Evolutionary conservation across 2,329 filamentous ascomycete species (phyloP), one percentile per base, ranked within the genome.

Genomic region (Amylocarpus encephaloides): DNA sequence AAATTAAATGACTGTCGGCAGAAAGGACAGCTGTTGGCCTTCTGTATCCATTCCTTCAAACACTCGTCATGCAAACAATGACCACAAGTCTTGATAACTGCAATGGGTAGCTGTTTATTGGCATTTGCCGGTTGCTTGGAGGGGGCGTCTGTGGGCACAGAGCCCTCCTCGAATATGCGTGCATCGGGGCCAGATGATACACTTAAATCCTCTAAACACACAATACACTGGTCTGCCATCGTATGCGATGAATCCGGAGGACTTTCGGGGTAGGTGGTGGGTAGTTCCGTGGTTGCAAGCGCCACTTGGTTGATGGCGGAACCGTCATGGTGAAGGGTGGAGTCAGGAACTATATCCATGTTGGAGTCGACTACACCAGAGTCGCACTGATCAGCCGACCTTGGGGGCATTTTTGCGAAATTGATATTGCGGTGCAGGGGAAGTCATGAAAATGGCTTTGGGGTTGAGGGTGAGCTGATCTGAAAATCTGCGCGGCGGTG

Each of bases 11-110:
- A 82, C 62, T 88, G 86, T 60, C 93, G 87, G 71, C 93, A 98
- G 68, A 98, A 95, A 41, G 93, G 93, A 69, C 93, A 98, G 67
- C 91, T 96, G 71, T 97, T 98, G 57, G 93, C 92, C 68, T 94
- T 86, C 70, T 94, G 88, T 41, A 92, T 89, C 93, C 93, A 98
- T 60, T 90, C 88, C 62, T 86, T 86, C 60, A 98, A 78, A 69
- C 93, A 98, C 46, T 86, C 83, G 72, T 98, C 85, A 72, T 98
- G 93, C 61, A 98, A 76, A 61, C 91, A 80, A 74, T 98, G 94
- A 51, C 88, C 87, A 70, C 93, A 98, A 42, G 89, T 85, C 53
- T 82, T 74, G 44, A 85, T 78, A 49, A 77, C 70, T 36, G 82
- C 80, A 54, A 84, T 75, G 52, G 48, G 43, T 33, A 54, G 53